phyloP scores from a whole-genome alignment of 2,329 filamentous ascomycete species.

The Taxawa tesnikishii region DNA sequence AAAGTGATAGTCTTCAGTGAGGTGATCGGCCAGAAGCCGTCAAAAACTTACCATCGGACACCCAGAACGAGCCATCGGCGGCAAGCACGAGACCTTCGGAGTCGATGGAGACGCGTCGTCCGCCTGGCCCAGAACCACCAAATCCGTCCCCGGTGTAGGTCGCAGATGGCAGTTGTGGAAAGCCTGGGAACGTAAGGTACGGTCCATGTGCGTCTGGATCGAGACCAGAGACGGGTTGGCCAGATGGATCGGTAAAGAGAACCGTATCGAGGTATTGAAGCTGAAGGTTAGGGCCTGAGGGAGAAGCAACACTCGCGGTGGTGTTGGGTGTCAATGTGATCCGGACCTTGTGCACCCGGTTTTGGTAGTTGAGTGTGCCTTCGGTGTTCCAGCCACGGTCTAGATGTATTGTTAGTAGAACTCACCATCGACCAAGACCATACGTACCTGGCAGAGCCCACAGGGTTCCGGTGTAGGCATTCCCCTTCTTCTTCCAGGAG shows the following conservation, averaged over 20 bases:
- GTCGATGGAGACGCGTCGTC: conserved; percentile 49
- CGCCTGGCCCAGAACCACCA: conserved; percentile 47
- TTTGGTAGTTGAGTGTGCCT: conserved; percentile 56
- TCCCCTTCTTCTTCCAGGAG: conserved; percentile 44
- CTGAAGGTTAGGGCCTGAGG: conserved; percentile 47
- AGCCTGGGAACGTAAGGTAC: conserved; percentile 42
- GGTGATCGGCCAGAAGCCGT: too few species aligned
- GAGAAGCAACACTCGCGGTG: conserved; percentile 38
- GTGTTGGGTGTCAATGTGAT: conserved; percentile 44
- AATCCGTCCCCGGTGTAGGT: conserved; percentile 58
- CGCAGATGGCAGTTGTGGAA: conserved; percentile 49
- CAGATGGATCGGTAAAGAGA: conserved; percentile 50
- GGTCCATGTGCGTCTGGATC: conserved; percentile 44
- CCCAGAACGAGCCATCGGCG: conserved; percentile 51
- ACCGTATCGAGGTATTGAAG: conserved; percentile 54
- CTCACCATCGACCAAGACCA: background rate
- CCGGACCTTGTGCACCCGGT: conserved; percentile 55
- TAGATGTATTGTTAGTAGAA: conserved; percentile 4
- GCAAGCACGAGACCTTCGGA: conserved; percentile 54
- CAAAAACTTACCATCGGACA: too few species aligned
- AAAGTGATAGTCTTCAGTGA: too few species aligned
- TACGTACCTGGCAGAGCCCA: conserved; percentile 44
- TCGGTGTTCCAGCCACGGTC: conserved; percentile 65
- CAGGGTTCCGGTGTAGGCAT: conserved; percentile 47
- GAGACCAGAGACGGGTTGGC: conserved; percentile 50